A percentile compares a stretch with the other conserved stretches of the same genome.
Evolutionary conservation across 345 rosid species (phyloP).

Genomic region (Aquilaria malaccensis): DNA sequence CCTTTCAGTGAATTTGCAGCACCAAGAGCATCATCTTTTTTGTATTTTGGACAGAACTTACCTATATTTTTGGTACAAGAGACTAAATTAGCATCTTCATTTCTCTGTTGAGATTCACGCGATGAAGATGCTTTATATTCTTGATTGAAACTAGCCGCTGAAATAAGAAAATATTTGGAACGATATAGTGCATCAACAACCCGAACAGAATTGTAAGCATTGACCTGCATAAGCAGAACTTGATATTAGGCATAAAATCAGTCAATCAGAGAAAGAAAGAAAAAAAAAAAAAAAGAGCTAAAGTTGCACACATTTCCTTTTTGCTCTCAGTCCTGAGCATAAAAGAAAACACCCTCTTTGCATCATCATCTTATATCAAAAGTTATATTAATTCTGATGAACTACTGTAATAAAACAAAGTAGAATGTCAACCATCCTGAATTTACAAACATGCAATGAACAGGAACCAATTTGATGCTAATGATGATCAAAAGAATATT

Average conservation of each 20-base stretch:
- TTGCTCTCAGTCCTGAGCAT: too few relatives aligned
- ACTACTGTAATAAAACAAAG: too few relatives aligned
- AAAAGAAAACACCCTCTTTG: neutral
- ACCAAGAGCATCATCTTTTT: neutral
- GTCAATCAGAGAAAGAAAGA: too few relatives aligned
- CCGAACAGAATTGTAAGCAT: conserved; percentile 56
- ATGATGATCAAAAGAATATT: too few relatives aligned
- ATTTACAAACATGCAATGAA: too few relatives aligned
- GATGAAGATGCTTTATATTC: conserved; percentile 23
- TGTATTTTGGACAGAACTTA: neutral
- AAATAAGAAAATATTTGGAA: conserved; percentile 70
- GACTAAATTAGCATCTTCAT: conserved; percentile 15
- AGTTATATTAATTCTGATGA: too few relatives aligned
- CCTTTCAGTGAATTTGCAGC: conserved; percentile 21
- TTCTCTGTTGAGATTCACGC: conserved; percentile 27
- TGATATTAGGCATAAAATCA: neutral
- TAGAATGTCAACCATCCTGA: too few relatives aligned
- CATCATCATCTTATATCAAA: neutral
- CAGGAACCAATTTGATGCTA: too few relatives aligned
- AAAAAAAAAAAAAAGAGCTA: too few relatives aligned
- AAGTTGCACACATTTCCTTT: neutral
- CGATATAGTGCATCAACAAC: conserved; percentile 73
- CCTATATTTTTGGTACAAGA: conserved; percentile 25
- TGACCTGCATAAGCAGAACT: conserved; percentile 40
- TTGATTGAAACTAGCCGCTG: conserved; percentile 25